Percentiles rank a stretch among this genome's conserved stretches.
These are phyloP conservation scores for Xylaria hypoxylon DNA, from an alignment of 2,329 filamentous ascomycete genomes.

Conservation along the genomic window DNA sequence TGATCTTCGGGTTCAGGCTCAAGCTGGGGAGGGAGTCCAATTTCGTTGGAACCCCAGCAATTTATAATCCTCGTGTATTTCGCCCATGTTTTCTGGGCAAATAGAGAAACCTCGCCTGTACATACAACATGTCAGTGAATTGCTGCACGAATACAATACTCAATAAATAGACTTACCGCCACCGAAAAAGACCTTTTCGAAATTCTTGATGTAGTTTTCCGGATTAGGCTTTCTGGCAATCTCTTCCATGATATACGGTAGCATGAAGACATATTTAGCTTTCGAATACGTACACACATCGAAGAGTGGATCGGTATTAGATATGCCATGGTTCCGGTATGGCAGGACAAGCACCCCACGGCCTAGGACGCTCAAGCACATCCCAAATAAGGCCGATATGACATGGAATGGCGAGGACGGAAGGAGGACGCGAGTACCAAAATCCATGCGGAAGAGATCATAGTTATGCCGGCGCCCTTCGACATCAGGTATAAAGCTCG, in stretches of 20 bases:
- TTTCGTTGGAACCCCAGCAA: constrained; percentile 39
- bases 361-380: constrained; percentile 38
- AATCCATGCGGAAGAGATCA: constrained; percentile 25
- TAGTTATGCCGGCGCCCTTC: constrained; percentile 33
- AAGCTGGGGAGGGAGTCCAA: constrained; percentile 34
- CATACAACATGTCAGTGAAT: neutral
- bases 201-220: constrained; percentile 36
- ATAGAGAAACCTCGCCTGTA: constrained; percentile 36
- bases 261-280: constrained; percentile 33
- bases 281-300: constrained; percentile 33
- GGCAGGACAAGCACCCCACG: constrained; percentile 38
- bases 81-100: constrained; percentile 35
- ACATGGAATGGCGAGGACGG: constrained; percentile 40
- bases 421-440: constrained; percentile 35
- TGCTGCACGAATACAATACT: no score
- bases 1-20: constrained; percentile 36
- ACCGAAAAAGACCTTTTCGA: constrained; percentile 37
- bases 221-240: constrained; percentile 39
- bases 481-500: constrained; percentile 33
- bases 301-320: constrained; percentile 30
- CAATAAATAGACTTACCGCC: constrained; percentile 37
- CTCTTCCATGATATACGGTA: constrained; percentile 43
- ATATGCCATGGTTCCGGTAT: constrained; percentile 38
- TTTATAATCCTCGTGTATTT: constrained; percentile 38
- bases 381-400: constrained; percentile 29